Base-by-base conservation (phyloP, 225 moss, liverwort and hornwort genomes). In the Pleurozium schreberi region DNA sequence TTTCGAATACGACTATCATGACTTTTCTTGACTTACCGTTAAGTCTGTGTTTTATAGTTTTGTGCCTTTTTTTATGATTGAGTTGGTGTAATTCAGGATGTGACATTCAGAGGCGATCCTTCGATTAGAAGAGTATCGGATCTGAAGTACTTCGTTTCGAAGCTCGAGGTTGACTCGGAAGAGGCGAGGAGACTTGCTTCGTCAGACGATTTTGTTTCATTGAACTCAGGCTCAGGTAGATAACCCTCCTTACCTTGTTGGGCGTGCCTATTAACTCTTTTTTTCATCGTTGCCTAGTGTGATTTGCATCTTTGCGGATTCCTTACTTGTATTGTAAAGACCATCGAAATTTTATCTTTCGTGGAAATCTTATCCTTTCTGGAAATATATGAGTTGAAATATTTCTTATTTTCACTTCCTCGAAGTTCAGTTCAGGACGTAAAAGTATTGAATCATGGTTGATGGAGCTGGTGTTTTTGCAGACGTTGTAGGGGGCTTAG, bases 91-190 rank as follows among this genome's bases (percentile, higher is more conserved):
- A 62, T 63, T 43, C 45, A 99, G 98, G 96, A 93, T 76, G 89
- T 90, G 40, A 90, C 96, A 6, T 99, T 97, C 84, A 97, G 95
- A 90, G 98, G 98, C 73, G 98, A 99, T 94, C 97, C 98, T 28
- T 97, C 98, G 73, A 90, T 96, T 81, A 90, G 91, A 88, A 95
- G 96, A 76, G 82, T 99, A 59, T 93, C 94, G 25, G 96, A 96
- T 73, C 79, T 99, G 42, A 95, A 95, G 63, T 84, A 92, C 77
- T 99, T 99, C 42, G 93, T 97, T 58, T 95, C 92, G 62, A 96
- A 92, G 90, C 92, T 99, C 55, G 93, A 89, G 75, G 84, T 88
- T 65, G 97, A 96, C 90, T 93, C 92, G 11, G 95, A 96, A 70
- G 68, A 88, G 80, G 95, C 95, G 65, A 92, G 88, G 84, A 95